Conservation (phyloP, 1,139 yeast species). For the Suhomyces kunorum region DNA sequence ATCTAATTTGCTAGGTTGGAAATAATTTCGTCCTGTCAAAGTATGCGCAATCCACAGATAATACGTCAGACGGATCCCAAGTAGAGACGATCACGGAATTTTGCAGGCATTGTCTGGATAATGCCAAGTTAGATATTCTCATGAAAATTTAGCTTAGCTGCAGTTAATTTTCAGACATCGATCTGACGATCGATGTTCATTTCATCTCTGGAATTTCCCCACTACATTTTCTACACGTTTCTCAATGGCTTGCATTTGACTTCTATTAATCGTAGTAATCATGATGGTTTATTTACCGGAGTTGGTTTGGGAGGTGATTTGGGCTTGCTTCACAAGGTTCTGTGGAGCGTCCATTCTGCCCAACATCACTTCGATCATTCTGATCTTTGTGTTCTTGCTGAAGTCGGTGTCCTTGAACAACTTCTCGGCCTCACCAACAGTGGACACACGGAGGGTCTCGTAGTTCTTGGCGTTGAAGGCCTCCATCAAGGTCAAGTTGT, state of each 20-base stretch:
- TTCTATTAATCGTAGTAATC: neutral
- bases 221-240: too few relatives aligned
- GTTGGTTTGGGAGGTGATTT: conserved; percentile 71
- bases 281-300: conserved; percentile 24
- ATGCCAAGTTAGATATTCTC: too few relatives aligned
- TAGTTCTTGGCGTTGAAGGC: conserved; percentile 69
- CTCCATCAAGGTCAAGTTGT: conserved; percentile 66
- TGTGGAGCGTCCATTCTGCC: conserved; percentile 82
- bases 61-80: too few relatives aligned
- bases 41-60: too few relatives aligned
- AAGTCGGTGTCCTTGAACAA: conserved; percentile 57
- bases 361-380: conserved; percentile 78
- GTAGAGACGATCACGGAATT: too few relatives aligned
- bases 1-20: too few relatives aligned
- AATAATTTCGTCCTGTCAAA: too few relatives aligned
- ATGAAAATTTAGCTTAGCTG: too few relatives aligned
- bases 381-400: conserved; percentile 61
- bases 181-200: too few relatives aligned
- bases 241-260: neutral
- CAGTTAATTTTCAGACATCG: too few relatives aligned
- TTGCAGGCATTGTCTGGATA: too few relatives aligned
- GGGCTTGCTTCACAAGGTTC: conserved; percentile 49
- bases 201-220: too few relatives aligned
- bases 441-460: conserved; percentile 56
- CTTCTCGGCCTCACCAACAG: conserved; percentile 66